Conservation (phyloP, 352 stramenopile species). For the Blastocystis sp. region DNA sequence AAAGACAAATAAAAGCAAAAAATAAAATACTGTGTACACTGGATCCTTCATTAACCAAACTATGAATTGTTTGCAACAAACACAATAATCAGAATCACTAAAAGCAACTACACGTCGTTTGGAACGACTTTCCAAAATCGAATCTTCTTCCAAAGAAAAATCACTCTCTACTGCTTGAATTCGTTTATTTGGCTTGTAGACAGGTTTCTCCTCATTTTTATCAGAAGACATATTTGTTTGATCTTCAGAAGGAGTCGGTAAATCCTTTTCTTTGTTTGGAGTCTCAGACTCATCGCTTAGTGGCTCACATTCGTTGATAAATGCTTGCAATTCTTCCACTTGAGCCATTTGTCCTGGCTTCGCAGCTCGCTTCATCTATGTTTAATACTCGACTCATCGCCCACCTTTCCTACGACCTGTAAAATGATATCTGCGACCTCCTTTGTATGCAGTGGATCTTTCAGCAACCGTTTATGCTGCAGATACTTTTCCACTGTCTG, state of each 20-base stretch:
- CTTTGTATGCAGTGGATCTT: not conserved
- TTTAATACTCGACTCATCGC: not conserved
- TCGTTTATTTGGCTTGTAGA: not conserved
- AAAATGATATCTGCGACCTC: not conserved
- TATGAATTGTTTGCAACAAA: not conserved
- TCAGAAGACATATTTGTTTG: not conserved
- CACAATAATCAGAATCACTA: not conserved
- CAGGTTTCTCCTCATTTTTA: not conserved
- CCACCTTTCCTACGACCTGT: constrained; percentile 30
- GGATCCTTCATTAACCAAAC: not conserved
- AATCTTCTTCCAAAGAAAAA: not conserved
- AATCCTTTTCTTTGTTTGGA: not conserved
- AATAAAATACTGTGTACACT: too few species aligned
- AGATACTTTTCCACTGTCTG: constrained; percentile 79
- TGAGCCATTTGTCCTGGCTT: constrained; percentile 12
- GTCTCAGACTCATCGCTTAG: not conserved
- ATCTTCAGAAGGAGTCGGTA: not conserved
- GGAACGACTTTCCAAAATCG: not conserved
- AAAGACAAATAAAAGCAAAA: too few species aligned
- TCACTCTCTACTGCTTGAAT: not conserved
- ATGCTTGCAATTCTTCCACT: not conserved
- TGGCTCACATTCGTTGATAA: constrained; percentile 2
- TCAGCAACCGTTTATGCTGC: not conserved
- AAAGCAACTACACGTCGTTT: not conserved
- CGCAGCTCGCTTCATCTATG: not conserved